Base-by-base conservation (phyloP, 768 basidiomycete genomes). In the Termitomyces sp. region DNA sequence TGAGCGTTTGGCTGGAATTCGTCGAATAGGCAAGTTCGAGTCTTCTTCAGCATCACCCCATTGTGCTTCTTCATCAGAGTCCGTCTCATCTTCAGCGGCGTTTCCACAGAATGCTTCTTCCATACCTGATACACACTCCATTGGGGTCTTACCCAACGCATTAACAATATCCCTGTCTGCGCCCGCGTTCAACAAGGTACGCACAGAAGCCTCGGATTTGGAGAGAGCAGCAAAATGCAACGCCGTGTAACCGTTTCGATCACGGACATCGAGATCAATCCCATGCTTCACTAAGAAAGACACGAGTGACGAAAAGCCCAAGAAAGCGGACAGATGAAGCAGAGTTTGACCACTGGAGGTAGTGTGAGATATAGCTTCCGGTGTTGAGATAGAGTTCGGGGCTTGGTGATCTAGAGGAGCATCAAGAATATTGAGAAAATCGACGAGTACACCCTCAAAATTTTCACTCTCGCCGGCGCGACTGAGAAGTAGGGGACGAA, bases 241-340 rank as follows among this genome's bases (percentile, higher is more conserved):
- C 0, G 97, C 84, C 0, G 95, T 98, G 68, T 81, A 92, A 14
- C 96, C 96, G 70, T 94, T 96, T 49, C 82, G 78, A 70, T 99
- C 97, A 50, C 92, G 85, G 14, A 79, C 80, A 67, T 98, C 93
- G 54, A 94, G 62, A 67, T 94, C 92, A 38, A 88, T 85, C 7
- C 80, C 83, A 54, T 82, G 88, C 4, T 76, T 71, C 56, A 96
- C 73, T 56, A 99, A 77, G 72, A 90, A 92, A 46, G 75, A 66
- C 18, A 86, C 80, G 33, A 98, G 80, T 5, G 82, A 74, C 9
- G 82, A 73, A 70, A 92, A 91, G 32, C 87, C 87, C 56, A 94
- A 82, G 67, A 92, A 86, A 5, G 85, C 78, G 2, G 94, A 88
- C 45, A 98, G 76, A 69, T 99, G 96, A 11, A 98, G 83, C 5